These are phyloP conservation scores for Tinospora cordifolia DNA, from an alignment of 164 flowering plant species.

Conservation along the genomic window DNA sequence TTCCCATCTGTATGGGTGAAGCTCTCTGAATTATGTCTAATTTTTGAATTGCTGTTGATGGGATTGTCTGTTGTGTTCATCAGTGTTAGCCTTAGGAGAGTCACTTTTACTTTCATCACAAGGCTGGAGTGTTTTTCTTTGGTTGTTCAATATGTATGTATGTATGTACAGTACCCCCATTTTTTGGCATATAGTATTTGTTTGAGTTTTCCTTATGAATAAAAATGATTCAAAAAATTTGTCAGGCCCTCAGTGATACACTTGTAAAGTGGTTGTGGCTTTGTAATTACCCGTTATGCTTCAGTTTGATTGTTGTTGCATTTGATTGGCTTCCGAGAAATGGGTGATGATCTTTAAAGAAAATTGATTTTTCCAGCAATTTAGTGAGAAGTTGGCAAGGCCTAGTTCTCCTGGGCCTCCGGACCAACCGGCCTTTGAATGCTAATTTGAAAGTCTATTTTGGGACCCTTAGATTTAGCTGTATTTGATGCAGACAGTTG, in stretches of 20 bases:
- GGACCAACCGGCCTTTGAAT: too few species aligned
- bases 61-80: slow-evolving; percentile 4
- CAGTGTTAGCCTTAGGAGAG: background rate
- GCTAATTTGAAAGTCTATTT: too few species aligned
- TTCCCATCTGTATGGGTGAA: slow-evolving; percentile 34
- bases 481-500: too few species aligned
- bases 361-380: too few species aligned
- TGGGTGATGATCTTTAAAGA: too few species aligned
- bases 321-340: too few species aligned
- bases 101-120: background rate
- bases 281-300: too few species aligned
- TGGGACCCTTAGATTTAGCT: too few species aligned
- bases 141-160: slow-evolving; percentile 8
- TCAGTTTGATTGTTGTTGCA: too few species aligned
- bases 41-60: background rate
- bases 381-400: too few species aligned
- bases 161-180: background rate
- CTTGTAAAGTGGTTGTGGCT: too few species aligned
- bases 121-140: background rate
- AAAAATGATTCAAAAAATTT: background rate
- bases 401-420: too few species aligned
- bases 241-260: background rate
- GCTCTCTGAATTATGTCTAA: background rate
- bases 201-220: slow-evolving; percentile 4
- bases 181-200: slow-evolving; percentile 1